Evolutionary conservation across 2,329 filamentous ascomycete genomes (phyloP), one percentile per base, ranked within the genome.

Genomic region (Byssothecium circinans): DNA sequence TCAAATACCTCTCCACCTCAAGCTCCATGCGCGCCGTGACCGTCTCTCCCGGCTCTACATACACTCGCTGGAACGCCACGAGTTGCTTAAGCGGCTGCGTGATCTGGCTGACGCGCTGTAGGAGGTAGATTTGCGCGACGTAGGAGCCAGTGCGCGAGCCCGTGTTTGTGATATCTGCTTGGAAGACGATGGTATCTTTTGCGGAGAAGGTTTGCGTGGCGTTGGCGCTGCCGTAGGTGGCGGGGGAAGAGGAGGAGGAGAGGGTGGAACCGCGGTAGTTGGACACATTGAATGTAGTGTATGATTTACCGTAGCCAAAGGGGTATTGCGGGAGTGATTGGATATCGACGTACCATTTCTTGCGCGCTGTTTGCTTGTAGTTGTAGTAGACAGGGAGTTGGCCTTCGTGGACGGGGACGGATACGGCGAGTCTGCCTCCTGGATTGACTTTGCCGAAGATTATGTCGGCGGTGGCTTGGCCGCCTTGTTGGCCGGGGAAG

Each of bases 381-480:
- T 84, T 88, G 65, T 83, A 78, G 67, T 81, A 86, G 0, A 84
- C 81, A 0, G 85, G 85, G 8, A 84, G 82, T 56, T 87, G 82
- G 56, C 84, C 75, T n/a, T 53, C 48, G 14, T 52, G 38, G 20
- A 45, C 77, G 5, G 86, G 86, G 64, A 87, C 88, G 0, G 83
- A 84, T 23, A 89, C 72, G 0, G 86, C 84, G 2, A 90, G 75
- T 67, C 88, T 88, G 12, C 82, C 87, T 48, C 81, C 83, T 0
- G 88, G 88, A 64, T 87, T 89, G 32, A 81, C 78, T 48, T 84
- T 78, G 40, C 87, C 85, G 56, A 88, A 88, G 1, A 91, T 74
- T 3, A 90, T 77, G 54, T 91, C 87, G 0, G 85, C 87, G 52
- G 91, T 84, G 11, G 82, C 84, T 63, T 90, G 89, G 12, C 88